Conservation (phyloP, 257 asterid genomes). For the Rubia yunnanensis region DNA sequence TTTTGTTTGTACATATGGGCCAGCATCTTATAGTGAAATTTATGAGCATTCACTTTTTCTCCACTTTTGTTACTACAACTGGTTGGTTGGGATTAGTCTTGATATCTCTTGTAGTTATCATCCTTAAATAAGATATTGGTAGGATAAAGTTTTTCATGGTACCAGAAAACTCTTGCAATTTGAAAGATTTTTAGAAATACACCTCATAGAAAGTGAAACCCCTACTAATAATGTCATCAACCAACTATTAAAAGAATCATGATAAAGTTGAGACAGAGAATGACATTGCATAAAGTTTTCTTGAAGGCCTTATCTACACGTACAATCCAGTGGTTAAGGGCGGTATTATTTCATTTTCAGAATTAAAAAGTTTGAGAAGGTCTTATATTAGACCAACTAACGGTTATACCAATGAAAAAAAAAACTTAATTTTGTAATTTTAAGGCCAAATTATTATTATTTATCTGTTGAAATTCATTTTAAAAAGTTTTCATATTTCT, state of each 20-base stretch:
- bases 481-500: too few relatives aligned
- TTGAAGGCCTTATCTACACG: background rate
- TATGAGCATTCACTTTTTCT: background rate
- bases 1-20: constrained; percentile 5
- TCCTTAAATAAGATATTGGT: constrained; percentile 2
- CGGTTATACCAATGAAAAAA: too few relatives aligned
- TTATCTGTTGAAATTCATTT: too few relatives aligned
- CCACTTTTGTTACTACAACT: background rate
- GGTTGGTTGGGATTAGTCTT: constrained; percentile 11
- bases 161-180: background rate
- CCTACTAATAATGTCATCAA: background rate
- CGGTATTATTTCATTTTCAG: background rate
- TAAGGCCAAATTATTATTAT: too few relatives aligned
- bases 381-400: too few relatives aligned
- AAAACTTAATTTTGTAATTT: too few relatives aligned
- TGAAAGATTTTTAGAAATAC: background rate
- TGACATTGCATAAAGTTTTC: background rate
- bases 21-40: background rate
- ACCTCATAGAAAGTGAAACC: background rate
- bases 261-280: background rate
- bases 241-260: background rate
- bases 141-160: background rate
- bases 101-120: constrained; percentile 4
- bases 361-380: too few relatives aligned
- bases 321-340: background rate